Conservation (phyloP, 2,329 filamentous ascomycete genomes). For the Beauveria varroae region DNA sequence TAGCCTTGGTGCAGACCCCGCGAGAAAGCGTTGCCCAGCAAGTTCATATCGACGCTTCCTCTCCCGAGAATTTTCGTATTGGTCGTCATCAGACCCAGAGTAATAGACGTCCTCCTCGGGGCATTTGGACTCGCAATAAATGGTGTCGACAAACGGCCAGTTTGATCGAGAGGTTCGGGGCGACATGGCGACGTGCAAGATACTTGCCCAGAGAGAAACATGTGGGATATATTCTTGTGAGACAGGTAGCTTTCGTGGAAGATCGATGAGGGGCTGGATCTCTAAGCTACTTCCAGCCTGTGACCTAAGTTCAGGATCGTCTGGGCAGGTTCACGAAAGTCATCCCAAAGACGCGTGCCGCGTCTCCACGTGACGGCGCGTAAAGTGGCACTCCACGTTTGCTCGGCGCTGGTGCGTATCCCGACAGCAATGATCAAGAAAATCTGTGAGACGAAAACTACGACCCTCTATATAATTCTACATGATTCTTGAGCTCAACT, state of each 20-base stretch:
- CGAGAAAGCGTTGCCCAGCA: conserved; percentile 50
- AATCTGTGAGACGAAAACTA: no score
- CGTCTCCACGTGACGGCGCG: conserved; percentile 27
- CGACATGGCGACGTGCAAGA: not conserved
- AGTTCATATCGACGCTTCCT: conserved; percentile 49
- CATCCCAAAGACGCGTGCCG: conserved; percentile 21
- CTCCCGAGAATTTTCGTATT: conserved; percentile 38
- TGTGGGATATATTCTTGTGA: not conserved
- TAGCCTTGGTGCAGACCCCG: conserved; percentile 48
- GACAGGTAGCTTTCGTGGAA: no score
- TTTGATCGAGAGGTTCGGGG: not conserved
- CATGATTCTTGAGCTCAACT: not conserved
- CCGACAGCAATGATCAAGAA: not conserved
- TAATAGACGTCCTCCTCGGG: conserved; percentile 41
- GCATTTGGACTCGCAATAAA: conserved; percentile 40
- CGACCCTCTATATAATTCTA: no score
- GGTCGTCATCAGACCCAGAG: conserved; percentile 50
- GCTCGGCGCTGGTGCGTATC: not conserved
- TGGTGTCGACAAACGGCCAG: conserved; percentile 24
- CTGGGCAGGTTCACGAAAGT: not conserved
- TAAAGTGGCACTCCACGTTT: conserved; percentile 19
- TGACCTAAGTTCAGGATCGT: not conserved
- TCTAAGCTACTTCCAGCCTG: not conserved
- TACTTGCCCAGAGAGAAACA: not conserved
- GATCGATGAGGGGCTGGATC: not conserved